Evolutionary conservation across 2,329 filamentous ascomycete species (phyloP), one percentile per base, ranked within the genome.

Genomic region (Xenoacremonium recifei): DNA sequence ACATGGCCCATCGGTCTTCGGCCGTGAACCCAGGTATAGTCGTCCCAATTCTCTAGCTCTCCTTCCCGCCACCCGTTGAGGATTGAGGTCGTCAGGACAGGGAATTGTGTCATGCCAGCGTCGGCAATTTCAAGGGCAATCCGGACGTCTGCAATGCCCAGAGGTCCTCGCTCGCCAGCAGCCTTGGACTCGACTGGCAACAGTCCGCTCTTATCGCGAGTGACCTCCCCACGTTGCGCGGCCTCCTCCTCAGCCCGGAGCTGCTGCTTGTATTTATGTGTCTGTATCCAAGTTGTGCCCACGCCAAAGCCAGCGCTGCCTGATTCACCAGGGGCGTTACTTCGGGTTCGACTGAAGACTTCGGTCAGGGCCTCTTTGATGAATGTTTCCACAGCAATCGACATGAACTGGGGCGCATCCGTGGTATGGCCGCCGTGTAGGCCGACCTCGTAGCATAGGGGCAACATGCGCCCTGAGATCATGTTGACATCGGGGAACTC

Each of bases 151-250:
- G 84, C 81, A 68, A 92, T 85, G 12, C 83, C 83, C 2, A 96
- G 67, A 1, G 87, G 81, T 5, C 82, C 79, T 29, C 89, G 76
- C 54, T 85, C 81, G 41, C 80, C 80, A 13, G 86, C 84, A 39
- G 85, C 84, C 60, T 87, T 89, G 3, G 87, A 80, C 64, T 96
- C 90, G 25, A 90, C 71, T 0, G 91, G 92, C 5, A 96, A 68
- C 20, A 95, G 67, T 2, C 90, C 90, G 35, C 79, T 84, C 45
- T 86, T 84, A 44, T 90, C 87, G 51, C 88, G 77, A 15, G 78
- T 72, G 2, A 95, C 63, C 54, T 91, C 87, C 4, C 90, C 89
- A n/a, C 81, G 75, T 30, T 82, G 76, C 19, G 80, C 82, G 1
- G 81, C 78, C 32, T 85, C 77, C 60, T 96, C 90, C 63, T 96